These are phyloP conservation scores for Closterium sp. DNA, from an alignment of 139 green algal genomes.

Conservation along the genomic window DNA sequence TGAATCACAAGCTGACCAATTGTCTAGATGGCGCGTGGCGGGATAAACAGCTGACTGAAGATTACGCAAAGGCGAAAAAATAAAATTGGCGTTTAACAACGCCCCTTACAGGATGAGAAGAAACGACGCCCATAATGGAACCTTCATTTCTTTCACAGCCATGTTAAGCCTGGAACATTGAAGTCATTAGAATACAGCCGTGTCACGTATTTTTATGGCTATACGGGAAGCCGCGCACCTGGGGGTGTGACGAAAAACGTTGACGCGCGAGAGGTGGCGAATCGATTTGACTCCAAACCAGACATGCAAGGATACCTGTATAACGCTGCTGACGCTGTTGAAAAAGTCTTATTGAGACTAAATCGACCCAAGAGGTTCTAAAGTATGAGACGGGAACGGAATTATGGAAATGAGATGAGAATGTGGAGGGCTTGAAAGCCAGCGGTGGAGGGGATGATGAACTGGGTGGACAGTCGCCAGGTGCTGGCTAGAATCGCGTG, in stretches of 20 bases:
- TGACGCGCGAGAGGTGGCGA: background rate
- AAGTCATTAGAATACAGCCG: background rate
- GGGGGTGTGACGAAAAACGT: background rate
- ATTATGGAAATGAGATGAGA: no score
- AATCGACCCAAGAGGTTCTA: no score
- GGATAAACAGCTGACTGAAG: no score
- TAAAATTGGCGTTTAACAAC: no score
- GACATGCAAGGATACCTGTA: no score
- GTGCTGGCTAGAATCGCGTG: background rate
- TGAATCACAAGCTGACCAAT: no score
- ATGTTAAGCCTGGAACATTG: background rate
- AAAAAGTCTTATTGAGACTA: no score
- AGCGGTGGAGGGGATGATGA: background rate
- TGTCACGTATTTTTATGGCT: background rate
- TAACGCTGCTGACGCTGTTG: no score
- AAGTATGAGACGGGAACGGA: no score
- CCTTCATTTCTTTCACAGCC: background rate
- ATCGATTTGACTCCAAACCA: no score
- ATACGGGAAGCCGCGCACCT: background rate
- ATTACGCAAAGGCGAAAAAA: no score
- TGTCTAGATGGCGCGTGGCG: no score
- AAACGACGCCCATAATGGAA: background rate
- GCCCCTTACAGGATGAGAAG: background rate
- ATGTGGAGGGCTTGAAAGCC: background rate
- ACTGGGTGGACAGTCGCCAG: background rate